These are phyloP conservation scores for Dactylis glomerata DNA, from an alignment of 176 grass and related monocot genomes.

Conservation along the genomic window DNA sequence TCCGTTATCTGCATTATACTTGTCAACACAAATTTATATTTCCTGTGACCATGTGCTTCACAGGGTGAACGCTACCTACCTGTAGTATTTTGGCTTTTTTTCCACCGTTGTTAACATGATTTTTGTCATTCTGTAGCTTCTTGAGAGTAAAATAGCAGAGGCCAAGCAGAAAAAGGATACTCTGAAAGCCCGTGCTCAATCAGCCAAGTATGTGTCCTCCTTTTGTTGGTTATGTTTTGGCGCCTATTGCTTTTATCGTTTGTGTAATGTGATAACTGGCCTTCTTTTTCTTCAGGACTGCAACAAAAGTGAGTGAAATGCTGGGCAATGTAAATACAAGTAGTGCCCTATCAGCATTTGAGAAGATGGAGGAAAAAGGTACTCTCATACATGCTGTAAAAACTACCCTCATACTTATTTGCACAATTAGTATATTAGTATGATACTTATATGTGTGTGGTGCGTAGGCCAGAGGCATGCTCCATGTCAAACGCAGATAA, in stretches of 20 bases:
- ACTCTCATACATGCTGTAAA: too few species aligned
- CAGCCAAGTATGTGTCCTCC: constrained; percentile 69
- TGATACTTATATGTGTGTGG: not conserved
- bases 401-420: not conserved
- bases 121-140: constrained; percentile 55
- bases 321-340: constrained; percentile 97
- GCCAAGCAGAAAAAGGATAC: constrained; percentile 99
- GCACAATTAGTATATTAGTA: not conserved
- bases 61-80: not conserved
- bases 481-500: not conserved
- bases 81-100: not conserved
- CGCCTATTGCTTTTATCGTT: not conserved
- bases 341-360: constrained; percentile 92
- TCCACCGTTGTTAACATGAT: not conserved
- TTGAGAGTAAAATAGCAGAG: constrained; percentile 98
- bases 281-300: constrained; percentile 55
- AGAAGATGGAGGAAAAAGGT: constrained; percentile 99
- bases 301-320: constrained; percentile 99
- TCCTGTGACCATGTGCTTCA: not conserved
- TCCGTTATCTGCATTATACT: not conserved
- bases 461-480: not conserved
- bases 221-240: constrained; percentile 10
- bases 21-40: not conserved
- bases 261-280: not conserved
- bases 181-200: constrained; percentile 96